These are phyloP conservation scores for Favolaschia claudopus DNA, from an alignment of 768 basidiomycete genomes.

Conservation along the genomic window DNA sequence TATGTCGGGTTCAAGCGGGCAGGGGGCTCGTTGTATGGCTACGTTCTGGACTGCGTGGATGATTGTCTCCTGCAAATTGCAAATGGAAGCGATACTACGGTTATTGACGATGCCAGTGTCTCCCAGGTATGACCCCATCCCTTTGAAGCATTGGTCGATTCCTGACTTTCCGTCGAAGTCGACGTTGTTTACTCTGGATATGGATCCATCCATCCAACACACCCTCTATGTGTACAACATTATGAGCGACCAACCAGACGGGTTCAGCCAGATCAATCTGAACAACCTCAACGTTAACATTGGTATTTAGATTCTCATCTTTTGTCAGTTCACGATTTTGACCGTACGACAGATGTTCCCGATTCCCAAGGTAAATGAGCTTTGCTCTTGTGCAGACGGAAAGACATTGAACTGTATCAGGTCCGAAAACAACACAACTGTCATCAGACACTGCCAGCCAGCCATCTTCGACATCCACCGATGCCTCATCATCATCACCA, in stretches of 20 bases:
- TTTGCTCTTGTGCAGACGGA: no score
- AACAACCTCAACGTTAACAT: slow-evolving; percentile 30
- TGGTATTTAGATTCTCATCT: slow-evolving; percentile 6
- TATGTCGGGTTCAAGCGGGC: slow-evolving; percentile 37
- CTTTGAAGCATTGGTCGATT: background rate
- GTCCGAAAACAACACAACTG: no score
- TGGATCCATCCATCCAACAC: slow-evolving; percentile 35
- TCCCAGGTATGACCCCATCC: slow-evolving; percentile 27
- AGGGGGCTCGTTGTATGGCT: slow-evolving; percentile 36
- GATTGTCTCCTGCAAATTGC: slow-evolving; percentile 12
- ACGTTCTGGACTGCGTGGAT: slow-evolving; percentile 36
- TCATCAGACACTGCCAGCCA: no score
- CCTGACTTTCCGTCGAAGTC: slow-evolving; percentile 22
- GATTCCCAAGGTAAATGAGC: no score
- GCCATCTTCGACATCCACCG: no score
- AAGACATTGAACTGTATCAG: no score
- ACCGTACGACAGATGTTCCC: no score
- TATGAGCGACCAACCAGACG: slow-evolving; percentile 22
- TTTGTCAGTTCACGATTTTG: no score
- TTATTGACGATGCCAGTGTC: slow-evolving; percentile 24
- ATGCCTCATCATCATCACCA: no score
- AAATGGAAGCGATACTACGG: slow-evolving; percentile 32
- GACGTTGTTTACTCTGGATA: slow-evolving; percentile 34
- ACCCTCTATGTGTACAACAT: slow-evolving; percentile 36
- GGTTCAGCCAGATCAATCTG: slow-evolving; percentile 34